phyloP scores from a whole-genome alignment of 2,329 filamentous ascomycete species.

The Pseudogymnoascus sp. region DNA sequence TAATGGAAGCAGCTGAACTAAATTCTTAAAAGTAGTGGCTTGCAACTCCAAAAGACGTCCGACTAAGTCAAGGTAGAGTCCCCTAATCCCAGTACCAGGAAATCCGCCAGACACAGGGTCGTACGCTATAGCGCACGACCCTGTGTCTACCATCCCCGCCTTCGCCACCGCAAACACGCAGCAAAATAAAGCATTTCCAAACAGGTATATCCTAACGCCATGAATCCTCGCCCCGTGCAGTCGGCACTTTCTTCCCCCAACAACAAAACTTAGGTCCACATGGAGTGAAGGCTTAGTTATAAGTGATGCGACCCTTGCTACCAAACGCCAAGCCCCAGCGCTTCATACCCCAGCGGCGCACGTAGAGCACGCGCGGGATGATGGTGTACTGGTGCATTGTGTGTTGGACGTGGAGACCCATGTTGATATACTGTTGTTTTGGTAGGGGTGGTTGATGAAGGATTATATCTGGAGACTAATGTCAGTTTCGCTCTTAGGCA shows the following conservation, averaged over 20 bases:
- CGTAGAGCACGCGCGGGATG: slow-evolving; percentile 17
- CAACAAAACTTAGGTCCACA: background rate
- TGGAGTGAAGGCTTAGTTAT: background rate
- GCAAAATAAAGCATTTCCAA: background rate
- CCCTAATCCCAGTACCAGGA: background rate
- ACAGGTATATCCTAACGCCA: background rate
- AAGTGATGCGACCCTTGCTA: slow-evolving; percentile 12
- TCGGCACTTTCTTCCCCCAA: background rate
- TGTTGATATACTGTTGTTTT: slow-evolving; percentile 4
- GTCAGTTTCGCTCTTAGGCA: background rate
- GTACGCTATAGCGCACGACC: background rate
- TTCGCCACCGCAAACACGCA: background rate
- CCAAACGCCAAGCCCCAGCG: slow-evolving; percentile 16
- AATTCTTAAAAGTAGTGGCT: background rate
- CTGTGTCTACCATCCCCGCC: background rate
- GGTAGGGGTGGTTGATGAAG: background rate
- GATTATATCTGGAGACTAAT: background rate
- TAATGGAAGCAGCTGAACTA: background rate
- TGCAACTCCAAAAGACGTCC: background rate
- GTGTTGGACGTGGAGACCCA: slow-evolving; percentile 11
- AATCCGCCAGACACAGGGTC: too few relatives aligned
- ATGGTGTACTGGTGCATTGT: slow-evolving; percentile 18
- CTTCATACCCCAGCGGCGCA: slow-evolving; percentile 18
- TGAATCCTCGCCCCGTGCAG: background rate
- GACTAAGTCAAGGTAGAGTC: background rate